phyloP scores from a whole-genome alignment of 805 yeast species.

The Kuraishia floccosa region DNA sequence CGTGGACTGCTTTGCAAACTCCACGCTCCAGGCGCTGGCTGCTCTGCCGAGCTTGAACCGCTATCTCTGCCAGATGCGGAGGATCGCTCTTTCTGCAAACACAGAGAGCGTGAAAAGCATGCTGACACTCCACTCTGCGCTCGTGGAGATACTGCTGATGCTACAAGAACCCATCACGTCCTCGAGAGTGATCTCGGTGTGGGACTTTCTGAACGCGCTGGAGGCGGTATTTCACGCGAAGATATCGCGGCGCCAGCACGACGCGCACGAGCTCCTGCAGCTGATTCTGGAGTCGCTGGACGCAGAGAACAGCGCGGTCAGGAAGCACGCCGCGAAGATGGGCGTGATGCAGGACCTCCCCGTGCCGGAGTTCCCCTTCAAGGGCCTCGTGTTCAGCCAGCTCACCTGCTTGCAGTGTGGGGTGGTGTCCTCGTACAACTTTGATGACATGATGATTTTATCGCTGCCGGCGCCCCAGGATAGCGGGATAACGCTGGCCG shows the following conservation, averaged over 20 bases:
- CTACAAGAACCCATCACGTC: conserved; percentile 53
- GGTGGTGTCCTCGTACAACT: conserved; percentile 42
- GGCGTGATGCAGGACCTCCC: not conserved
- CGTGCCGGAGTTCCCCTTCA: conserved; percentile 63
- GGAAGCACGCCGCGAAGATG: conserved; percentile 14
- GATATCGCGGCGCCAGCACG: conserved; percentile 79
- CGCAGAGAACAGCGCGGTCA: conserved; percentile 41
- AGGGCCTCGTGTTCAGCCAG: conserved; percentile 54
- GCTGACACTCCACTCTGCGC: conserved; percentile 43
- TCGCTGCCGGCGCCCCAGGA: conserved; percentile 68
- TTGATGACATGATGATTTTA: conserved; percentile 54
- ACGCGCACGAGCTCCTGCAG: conserved; percentile 89
- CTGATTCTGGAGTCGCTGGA: conserved; percentile 69
- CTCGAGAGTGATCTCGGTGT: conserved; percentile 51
- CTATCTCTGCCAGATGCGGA: conserved; percentile 36
- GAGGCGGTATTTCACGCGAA: conserved; percentile 65
- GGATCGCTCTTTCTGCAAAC: not conserved
- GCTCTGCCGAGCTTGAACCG: conserved; percentile 46
- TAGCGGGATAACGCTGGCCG: conserved; percentile 23
- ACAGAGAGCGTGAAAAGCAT: too few species aligned
- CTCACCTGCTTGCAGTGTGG: conserved; percentile 64
- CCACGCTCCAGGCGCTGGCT: conserved; percentile 72
- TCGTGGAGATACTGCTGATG: conserved; percentile 38
- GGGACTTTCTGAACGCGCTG: conserved; percentile 66
- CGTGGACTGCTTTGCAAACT: conserved; percentile 89